Base-by-base conservation (phyloP, 2,329 filamentous ascomycete species). In the Monosporascus sp. region DNA sequence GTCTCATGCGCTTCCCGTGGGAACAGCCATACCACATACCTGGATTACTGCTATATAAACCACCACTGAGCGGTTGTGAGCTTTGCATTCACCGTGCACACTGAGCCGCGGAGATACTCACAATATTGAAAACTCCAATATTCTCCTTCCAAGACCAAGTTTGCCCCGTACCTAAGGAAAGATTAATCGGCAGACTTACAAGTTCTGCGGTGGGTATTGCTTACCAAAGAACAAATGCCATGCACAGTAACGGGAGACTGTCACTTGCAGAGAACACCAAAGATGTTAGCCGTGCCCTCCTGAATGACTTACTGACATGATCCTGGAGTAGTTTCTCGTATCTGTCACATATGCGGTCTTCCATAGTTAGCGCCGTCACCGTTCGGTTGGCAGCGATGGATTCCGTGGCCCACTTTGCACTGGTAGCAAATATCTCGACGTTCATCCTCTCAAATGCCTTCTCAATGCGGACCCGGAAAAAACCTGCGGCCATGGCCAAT, bases 361-460 rank as follows among this genome's bases (percentile, higher is more conserved):
- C 88, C 63, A 91, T 79, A 0, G 85, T 88, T 14, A 91, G 71
- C 1, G 86, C 79, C 0, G 84, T 76, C 1, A 91, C 88, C 0
- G 88, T 91, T 7, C 88, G 78, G 64, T 90, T 89, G 0, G 87
- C 87, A 1, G 84, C 81, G 31, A 91, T 86, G 3, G 87, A 83
- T 65, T 92, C 88, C 0, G 86, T 82, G 0, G 86, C 87, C 60
- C 90, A 90, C 61, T 87, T 83, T 20, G 87, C 88, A 61, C 85
- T 90, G 58, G 86, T 82, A 7, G 81, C 76, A 60, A 90, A 91
- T 0, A 90, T 84, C 11, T 76, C 77, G 6, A 82, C 76, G 59
- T 86, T 89, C 76, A 87, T 63, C 37, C 52, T 57, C 40, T 66
- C 64, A 47, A 69, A 64, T 7, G 51, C 45, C 49, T 63, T 66